These are phyloP conservation scores for Smallanthus sonchifolius DNA, from an alignment of 129 eudicot species.

Conservation along the genomic window DNA sequence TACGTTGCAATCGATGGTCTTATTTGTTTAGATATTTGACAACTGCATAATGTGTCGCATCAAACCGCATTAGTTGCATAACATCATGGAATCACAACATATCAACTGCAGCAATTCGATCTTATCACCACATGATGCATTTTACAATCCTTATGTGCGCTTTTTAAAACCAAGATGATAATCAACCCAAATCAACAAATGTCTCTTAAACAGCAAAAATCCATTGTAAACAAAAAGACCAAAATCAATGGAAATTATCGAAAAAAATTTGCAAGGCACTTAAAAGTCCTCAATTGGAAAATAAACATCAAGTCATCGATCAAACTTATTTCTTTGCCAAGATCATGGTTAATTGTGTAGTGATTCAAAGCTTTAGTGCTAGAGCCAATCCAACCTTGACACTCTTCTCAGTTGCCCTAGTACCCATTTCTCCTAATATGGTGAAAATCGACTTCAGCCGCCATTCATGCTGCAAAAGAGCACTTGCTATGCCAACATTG, in stretches of 20 bases:
- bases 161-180: not conserved
- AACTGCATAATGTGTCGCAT: no score
- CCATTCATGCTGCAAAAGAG: slow-evolving; percentile 86
- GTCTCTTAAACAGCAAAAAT: slow-evolving; percentile 21
- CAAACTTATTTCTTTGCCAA: slow-evolving; percentile 38
- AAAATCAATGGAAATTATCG: slow-evolving; percentile 22
- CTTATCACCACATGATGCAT: no score
- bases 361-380: slow-evolving; percentile 63
- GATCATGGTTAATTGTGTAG: not conserved
- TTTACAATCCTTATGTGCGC: no score
- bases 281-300: slow-evolving; percentile 15
- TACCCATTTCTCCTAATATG: slow-evolving; percentile 84
- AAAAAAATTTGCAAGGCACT: slow-evolving; percentile 8
- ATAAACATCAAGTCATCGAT: slow-evolving; percentile 7
- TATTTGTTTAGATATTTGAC: no score
- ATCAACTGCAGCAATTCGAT: no score
- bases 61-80: no score
- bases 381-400: slow-evolving; percentile 82
- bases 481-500: slow-evolving; percentile 77
- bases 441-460: slow-evolving; percentile 72
- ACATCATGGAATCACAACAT: no score
- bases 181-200: slow-evolving; percentile 22
- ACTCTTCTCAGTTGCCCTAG: slow-evolving; percentile 74
- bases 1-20: no score
- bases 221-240: slow-evolving; percentile 22